Conservation (phyloP, 192 early-diverging fungal genomes). For the Coemansia sp. region DNA sequence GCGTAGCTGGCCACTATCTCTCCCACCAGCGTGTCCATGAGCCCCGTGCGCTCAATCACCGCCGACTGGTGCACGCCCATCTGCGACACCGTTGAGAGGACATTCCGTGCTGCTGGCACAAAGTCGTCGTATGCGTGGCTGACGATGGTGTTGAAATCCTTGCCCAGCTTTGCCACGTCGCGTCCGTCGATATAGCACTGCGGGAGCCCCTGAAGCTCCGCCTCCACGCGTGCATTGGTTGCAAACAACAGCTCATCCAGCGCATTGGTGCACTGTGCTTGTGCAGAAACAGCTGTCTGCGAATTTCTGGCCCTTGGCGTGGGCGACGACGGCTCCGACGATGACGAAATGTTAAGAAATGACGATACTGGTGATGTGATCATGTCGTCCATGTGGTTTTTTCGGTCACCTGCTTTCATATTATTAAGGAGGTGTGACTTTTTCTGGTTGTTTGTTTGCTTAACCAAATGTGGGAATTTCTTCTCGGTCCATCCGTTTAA, state of each 20-base stretch:
- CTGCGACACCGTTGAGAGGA: constrained; percentile 9
- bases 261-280: constrained; percentile 22
- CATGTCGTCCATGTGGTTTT: no score
- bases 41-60: constrained; percentile 3
- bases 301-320: neutral
- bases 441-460: constrained; percentile 1
- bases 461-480: neutral
- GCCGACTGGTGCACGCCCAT: neutral
- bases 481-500: constrained; percentile 4
- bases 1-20: constrained; percentile 22
- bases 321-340: neutral
- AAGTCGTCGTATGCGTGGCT: constrained; percentile 35
- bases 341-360: neutral
- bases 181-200: constrained; percentile 27
- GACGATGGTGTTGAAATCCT: constrained; percentile 29
- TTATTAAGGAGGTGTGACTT: neutral
- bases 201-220: constrained; percentile 24
- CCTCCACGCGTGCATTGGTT: constrained; percentile 39
- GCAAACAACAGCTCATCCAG: constrained; percentile 49
- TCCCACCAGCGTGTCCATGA: constrained; percentile 25
- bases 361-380: neutral
- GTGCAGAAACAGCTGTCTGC: neutral
- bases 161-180: constrained; percentile 6
- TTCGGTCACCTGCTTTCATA: no score
- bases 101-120: constrained; percentile 19